Evolutionary conservation across 2,329 filamentous ascomycete species (phyloP).

Genomic region (Ophiocordyceps sinensis): DNA sequence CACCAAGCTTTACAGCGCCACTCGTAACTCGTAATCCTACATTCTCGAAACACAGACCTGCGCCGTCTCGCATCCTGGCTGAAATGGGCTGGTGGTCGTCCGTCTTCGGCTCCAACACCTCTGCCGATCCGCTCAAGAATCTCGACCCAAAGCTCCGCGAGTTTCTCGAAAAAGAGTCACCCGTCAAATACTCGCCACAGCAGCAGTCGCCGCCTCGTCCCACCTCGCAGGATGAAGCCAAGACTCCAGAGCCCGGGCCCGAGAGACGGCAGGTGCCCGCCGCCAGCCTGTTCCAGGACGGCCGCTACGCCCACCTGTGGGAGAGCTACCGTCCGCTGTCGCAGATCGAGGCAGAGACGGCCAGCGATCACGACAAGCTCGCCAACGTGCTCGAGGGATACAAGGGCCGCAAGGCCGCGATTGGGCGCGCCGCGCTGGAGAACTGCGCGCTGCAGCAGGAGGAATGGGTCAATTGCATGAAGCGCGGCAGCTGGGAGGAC

Average conservation of each 20-base stretch:
- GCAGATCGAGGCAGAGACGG: conserved; percentile 52
- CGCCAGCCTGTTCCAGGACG: conserved; percentile 42
- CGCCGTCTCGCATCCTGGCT: conserved; percentile 1
- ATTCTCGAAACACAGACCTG: no score
- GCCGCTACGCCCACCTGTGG: conserved; percentile 75
- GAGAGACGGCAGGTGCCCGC: conserved; percentile 23
- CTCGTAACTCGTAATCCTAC: no score
- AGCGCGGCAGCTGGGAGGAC: conserved; percentile 50
- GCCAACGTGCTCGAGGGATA: conserved; percentile 67
- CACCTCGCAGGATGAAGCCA: conserved; percentile 2
- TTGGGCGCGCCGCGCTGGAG: conserved; percentile 73
- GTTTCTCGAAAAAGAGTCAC: conserved; percentile 72
- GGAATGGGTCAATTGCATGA: conserved; percentile 71
- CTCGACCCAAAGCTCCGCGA: conserved; percentile 74
- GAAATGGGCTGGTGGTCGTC: conserved; percentile 45
- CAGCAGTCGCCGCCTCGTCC: conserved; percentile 10
- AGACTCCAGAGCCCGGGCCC: conserved; percentile 6
- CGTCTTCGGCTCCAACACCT: conserved; percentile 32
- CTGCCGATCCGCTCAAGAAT: conserved; percentile 47
- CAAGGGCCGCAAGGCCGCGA: conserved; percentile 65
- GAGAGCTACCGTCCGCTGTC: conserved; percentile 69
- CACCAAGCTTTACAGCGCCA: no score
- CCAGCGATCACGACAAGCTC: conserved; percentile 67
- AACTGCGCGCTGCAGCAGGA: conserved; percentile 85
- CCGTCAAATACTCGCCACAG: conserved; percentile 45